A percentile compares a stretch with the other conserved stretches of the same genome.
phyloP scores from a whole-genome alignment of 169 alveolate species.

The Toxoplasma gondii region DNA sequence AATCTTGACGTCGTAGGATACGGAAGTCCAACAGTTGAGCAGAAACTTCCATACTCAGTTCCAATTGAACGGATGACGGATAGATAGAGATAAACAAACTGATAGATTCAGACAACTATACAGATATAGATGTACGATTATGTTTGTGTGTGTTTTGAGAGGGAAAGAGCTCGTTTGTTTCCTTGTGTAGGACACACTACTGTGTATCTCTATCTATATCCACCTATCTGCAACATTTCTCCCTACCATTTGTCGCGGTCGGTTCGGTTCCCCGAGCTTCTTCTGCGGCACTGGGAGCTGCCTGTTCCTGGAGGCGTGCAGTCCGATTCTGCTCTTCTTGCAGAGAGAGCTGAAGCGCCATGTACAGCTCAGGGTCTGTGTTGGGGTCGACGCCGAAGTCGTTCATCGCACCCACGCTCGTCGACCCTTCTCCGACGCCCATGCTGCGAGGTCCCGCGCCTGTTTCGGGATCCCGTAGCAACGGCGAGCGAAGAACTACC shows the following conservation, averaged over 20 bases:
- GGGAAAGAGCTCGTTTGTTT: too few species aligned
- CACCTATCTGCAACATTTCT: not conserved
- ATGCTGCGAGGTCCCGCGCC: constrained; percentile 68
- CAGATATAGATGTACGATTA: too few species aligned
- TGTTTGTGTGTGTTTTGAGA: too few species aligned
- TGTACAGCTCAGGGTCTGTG: constrained; percentile 90
- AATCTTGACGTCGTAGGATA: too few species aligned
- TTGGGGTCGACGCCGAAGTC: constrained; percentile 89
- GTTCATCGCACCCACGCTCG: constrained; percentile 68
- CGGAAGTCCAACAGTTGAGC: too few species aligned
- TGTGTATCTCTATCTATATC: too few species aligned
- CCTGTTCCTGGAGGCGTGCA: constrained; percentile 40
- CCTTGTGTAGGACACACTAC: too few species aligned
- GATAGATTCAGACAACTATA: too few species aligned
- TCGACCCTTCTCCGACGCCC: constrained; percentile 70
- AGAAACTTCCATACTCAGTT: too few species aligned
- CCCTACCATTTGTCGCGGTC: not conserved
- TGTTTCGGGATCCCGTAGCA: constrained; percentile 26
- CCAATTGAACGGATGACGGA: too few species aligned
- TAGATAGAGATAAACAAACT: too few species aligned
- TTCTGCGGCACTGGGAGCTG: too few species aligned
- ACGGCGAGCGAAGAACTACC: not conserved
- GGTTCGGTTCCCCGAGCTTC: not conserved
- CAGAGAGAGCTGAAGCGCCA: constrained; percentile 83
- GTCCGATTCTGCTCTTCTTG: constrained; percentile 7